Conservation (phyloP, 805 yeast species). For the Pichia exigua region DNA sequence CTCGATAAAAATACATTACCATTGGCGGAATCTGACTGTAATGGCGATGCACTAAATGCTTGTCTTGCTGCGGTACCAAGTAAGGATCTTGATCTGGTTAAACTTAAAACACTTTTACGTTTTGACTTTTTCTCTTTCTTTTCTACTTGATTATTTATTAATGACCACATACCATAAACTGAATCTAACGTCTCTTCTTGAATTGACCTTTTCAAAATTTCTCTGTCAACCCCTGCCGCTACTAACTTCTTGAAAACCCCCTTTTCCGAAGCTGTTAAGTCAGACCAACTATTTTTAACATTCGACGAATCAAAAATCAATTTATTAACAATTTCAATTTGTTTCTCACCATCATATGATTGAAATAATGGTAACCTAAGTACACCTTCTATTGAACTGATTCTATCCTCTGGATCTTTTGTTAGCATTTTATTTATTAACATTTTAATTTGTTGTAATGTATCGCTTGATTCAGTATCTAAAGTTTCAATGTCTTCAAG, state of each 20-base stretch:
- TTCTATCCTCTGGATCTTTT: conserved; percentile 62
- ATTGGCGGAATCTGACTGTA: not conserved
- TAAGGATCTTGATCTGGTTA: conserved; percentile 19
- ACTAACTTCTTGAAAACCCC: conserved; percentile 51
- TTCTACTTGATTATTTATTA: conserved; percentile 48
- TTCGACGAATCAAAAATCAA: conserved; percentile 30
- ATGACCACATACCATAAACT: conserved; percentile 66
- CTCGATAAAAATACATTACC: not conserved
- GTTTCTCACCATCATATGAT: conserved; percentile 33
- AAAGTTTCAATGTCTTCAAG: conserved; percentile 20
- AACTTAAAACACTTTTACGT: conserved; percentile 25
- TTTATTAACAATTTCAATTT: conserved; percentile 33
- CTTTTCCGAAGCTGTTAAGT: conserved; percentile 48
- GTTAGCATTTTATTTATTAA: conserved; percentile 48
- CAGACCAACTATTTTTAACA: not conserved
- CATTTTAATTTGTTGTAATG: conserved; percentile 40
- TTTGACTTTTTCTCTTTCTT: conserved; percentile 33
- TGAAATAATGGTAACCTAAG: conserved; percentile 44
- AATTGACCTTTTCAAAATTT: conserved; percentile 50
- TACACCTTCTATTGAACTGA: conserved; percentile 42
- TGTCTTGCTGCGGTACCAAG: conserved; percentile 15
- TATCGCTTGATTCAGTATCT: not conserved
- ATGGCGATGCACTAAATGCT: conserved; percentile 14
- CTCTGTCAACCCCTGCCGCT: conserved; percentile 57
- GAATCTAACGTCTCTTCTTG: conserved; percentile 56